Conservation (phyloP, 2,329 filamentous ascomycete species). For the Teratosphaeriaceae sp. region DNA sequence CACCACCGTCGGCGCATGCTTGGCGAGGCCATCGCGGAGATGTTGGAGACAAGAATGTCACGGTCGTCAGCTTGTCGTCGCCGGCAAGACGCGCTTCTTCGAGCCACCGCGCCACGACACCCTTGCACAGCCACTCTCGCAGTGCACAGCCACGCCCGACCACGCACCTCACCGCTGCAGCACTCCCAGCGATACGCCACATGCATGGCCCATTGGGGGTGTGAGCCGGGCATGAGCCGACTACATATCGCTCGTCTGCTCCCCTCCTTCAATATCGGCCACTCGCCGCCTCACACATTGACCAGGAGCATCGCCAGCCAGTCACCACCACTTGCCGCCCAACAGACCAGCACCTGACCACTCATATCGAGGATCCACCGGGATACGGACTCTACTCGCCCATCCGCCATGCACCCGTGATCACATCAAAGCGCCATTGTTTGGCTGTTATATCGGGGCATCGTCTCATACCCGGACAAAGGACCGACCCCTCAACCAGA, state of each 20-base stretch:
- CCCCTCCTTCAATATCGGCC: neutral
- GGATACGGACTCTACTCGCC: too few species aligned
- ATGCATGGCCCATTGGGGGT: neutral
- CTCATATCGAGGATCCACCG: too few species aligned
- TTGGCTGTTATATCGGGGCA: neutral
- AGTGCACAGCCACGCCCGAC: neutral
- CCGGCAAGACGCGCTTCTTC: neutral
- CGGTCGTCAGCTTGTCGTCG: neutral
- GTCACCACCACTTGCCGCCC: neutral
- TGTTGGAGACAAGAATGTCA: too few species aligned
- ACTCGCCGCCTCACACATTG: neutral
- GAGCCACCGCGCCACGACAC: neutral
- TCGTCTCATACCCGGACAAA: constrained; percentile 5
- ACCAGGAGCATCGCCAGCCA: neutral
- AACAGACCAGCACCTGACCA: neutral
- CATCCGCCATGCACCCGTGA: neutral
- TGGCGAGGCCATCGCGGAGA: too few species aligned
- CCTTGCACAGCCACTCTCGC: neutral
- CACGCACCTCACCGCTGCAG: neutral
- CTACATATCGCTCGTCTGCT: neutral
- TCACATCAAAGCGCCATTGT: constrained; percentile 3
- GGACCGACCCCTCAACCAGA: neutral
- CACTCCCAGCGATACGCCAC: too few species aligned
- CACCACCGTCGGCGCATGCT: too few species aligned
- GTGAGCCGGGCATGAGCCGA: too few species aligned